Conservation (phyloP, 2,329 filamentous ascomycete species). For the Fusarium xyrophilum region DNA sequence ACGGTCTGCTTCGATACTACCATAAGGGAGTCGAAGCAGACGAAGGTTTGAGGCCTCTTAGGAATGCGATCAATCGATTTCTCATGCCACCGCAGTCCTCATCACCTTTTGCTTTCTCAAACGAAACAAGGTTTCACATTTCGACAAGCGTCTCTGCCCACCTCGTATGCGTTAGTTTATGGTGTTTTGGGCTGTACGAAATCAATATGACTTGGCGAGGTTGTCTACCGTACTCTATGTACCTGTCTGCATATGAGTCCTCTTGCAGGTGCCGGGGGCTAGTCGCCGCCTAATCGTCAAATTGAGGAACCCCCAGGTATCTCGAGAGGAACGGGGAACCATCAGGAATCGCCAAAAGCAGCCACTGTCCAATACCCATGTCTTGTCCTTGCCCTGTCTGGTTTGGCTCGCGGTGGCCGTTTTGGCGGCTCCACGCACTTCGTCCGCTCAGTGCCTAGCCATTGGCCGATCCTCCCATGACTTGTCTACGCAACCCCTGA, state of each 20-base stretch:
- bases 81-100: constrained; percentile 5
- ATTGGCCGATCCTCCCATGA: constrained; percentile 36
- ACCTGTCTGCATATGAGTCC: constrained; percentile 15
- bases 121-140: constrained; percentile 4
- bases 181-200: constrained; percentile 26
- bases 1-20: constrained; percentile 8
- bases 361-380: constrained; percentile 33
- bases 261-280: constrained; percentile 37
- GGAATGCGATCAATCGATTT: constrained; percentile 10
- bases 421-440: constrained; percentile 31
- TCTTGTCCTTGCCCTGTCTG: constrained; percentile 31
- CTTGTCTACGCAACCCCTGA: constrained; percentile 18
- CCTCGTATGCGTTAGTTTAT: constrained; percentile 12
- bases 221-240: constrained; percentile 4
- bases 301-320: constrained; percentile 26
- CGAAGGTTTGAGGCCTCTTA: constrained; percentile 3
- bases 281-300: constrained; percentile 37
- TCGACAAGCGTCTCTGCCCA: constrained; percentile 23
- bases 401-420: constrained; percentile 35
- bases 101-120: neutral
- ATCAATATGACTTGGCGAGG: constrained; percentile 30
- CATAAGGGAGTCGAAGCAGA: constrained; percentile 1
- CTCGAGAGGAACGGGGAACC: constrained; percentile 15
- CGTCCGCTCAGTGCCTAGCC: constrained; percentile 24
- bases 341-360: constrained; percentile 27